Base-by-base conservation (phyloP, 2,329 filamentous ascomycete species). In the Akanthomyces muscarius region DNA sequence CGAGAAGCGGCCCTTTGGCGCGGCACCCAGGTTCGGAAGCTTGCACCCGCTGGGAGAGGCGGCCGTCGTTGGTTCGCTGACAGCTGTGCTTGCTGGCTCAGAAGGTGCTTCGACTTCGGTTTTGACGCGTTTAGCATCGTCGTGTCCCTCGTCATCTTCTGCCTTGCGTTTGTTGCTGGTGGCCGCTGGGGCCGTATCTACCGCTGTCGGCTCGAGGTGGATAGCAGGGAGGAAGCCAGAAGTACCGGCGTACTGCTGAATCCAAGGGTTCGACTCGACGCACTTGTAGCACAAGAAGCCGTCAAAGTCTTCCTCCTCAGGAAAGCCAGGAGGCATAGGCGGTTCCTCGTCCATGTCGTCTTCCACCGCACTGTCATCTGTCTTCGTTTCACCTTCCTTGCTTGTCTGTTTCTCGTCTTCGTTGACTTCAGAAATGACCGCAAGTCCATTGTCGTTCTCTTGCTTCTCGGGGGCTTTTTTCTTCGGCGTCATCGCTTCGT, bases 281-380 rank as follows among this genome's bases (percentile, higher is more conserved):
- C 95, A 99, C 72, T 96, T 96, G 80, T 95, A 97, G 79, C 95
- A 99, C 44, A 99, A 83, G 70, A 98, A 89, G 33, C 89, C 86
- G 60, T 96, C 92, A 67, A 99, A 99, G 36, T 89, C 87, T 33
- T 97, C 92, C 69, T 98, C 94, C 0, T 83, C 81, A 0, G 95
- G 95, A 68, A 99, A 99, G 1, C 92, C 92, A 0, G 89, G 86
- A 0, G 94, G 94, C 62, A 91, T 80, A 0, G 91, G 90, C 0
- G 84, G 79, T 4, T 87, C 85, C 5, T 86, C 85, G 0, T 85
- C 83, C 7, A 36, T 36, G 33, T 36, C 33, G 0, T 83, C 82
- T 0, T 78, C 77, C 0, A 76, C 75, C 30, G 67, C 65, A 2
- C 82, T 77, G 4, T 78, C 73, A 8, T 86, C 71, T 1, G 74